Evolutionary conservation across 2,329 filamentous ascomycete species (phyloP).

Genomic region (Laburnicola sp.): DNA sequence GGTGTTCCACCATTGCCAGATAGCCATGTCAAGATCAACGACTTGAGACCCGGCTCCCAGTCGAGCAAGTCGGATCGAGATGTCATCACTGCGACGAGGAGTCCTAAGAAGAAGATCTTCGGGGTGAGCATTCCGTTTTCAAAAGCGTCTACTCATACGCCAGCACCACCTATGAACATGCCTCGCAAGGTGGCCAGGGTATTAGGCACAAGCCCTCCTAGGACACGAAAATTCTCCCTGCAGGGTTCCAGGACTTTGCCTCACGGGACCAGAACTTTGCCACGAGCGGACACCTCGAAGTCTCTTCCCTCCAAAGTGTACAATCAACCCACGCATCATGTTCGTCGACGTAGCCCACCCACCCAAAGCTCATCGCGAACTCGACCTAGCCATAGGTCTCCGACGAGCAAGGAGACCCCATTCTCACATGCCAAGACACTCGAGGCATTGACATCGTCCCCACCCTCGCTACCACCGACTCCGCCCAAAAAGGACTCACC

Average conservation of each 20-base stretch:
- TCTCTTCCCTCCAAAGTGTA: conserved; percentile 28
- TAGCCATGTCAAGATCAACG: conserved; percentile 16
- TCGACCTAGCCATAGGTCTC: conserved; percentile 19
- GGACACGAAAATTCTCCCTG: conserved; percentile 8
- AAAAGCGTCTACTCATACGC: conserved; percentile 13
- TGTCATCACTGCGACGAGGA: conserved; percentile 33
- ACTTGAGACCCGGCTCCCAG: conserved; percentile 23
- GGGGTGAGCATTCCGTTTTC: conserved; percentile 37
- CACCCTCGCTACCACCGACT: conserved; percentile 9
- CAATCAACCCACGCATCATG: conserved; percentile 15
- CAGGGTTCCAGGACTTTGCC: too few species aligned
- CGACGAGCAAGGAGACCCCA: conserved; percentile 8
- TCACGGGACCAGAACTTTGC: too few species aligned
- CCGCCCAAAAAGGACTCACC: conserved; percentile 1
- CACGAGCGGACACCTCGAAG: conserved; percentile 30
- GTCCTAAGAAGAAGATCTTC: conserved; percentile 48
- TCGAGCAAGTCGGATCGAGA: conserved; percentile 12
- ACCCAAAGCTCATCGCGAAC: neutral
- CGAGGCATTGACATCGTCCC: neutral
- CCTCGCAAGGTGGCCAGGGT: conserved; percentile 31
- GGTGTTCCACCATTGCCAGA: neutral
- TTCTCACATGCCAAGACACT: neutral
- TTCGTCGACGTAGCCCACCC: conserved; percentile 7
- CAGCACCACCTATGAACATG: conserved; percentile 23
- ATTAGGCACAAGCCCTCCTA: conserved; percentile 32